Base-by-base conservation (phyloP, 805 yeast genomes). In the Yamadazyma philogaea region DNA sequence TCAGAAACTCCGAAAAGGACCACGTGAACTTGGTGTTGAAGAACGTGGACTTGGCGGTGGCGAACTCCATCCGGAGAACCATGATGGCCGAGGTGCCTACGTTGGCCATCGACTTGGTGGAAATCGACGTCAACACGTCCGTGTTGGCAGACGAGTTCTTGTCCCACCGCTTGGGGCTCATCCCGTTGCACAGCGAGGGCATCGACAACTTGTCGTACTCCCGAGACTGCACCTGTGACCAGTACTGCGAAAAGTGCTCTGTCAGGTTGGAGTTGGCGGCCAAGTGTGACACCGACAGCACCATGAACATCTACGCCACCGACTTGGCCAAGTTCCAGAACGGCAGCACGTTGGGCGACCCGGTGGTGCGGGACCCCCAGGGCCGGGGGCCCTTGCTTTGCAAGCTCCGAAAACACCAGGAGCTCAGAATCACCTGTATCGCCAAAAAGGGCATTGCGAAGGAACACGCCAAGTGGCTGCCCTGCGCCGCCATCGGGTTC, bases 381-480 rank as follows among this genome's bases (percentile, higher is more conserved):
- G 77, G 79, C 27, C 81, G 82, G 49, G 99, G 99, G 43, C 86
- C 91, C n/a, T 66, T 93, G 43, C 80, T 93, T 52, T 88, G 96
- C 67, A 89, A 91, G 63, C 75, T 93, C 53, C 80, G 96, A 62
- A 86, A 85, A 60, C 91, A 89, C 56, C 99, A 93, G 69, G 96
- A 91, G 60, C 73, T 93, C 54, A 79, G 84, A 53, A 69, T 93
- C 46, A 82, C 84, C 52, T 93, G 99, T 67, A 84, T 93, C 49
- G 99, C 99, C 42, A 93, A 93, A 66, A 93, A 93, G 70, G 99
- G 98, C 34, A 89, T 89, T 45, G 87, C 96, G 38, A 90, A 90
- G 62, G 99, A 93, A 62, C 99, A 93, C 60, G 96, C 99, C 38
- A 93, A 93, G 60, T 93, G 99, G 99, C 83, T 93, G 6, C 97